Base-by-base conservation (phyloP, 2,329 filamentous ascomycete genomes). In the Chaetomium strumarium region DNA sequence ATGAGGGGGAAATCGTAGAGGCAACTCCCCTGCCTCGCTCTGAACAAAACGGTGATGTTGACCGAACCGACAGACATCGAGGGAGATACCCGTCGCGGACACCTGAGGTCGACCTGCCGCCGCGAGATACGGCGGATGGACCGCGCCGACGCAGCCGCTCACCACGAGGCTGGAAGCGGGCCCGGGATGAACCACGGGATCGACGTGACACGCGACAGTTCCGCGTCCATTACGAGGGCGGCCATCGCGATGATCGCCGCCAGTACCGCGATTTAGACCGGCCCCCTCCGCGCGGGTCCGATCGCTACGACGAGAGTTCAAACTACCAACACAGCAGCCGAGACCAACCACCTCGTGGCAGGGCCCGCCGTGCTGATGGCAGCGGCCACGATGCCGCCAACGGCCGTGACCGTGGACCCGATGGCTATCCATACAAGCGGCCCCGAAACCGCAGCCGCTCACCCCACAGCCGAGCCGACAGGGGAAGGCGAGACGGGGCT, bases 1-100 rank as follows among this genome's bases (percentile, higher is more conserved):
- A 89, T 72, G 88, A 95, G 73, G 89, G 90, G 74, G 90, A 95
- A 77, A 90, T 92, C 71, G 74, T 86, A 70, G 88, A 91, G 89
- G 88, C 89, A 93, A 88, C 86, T 88, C 85, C 86, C 84, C 82
- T 84, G 79, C 77, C 79, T 78, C 79, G 79, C 72, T 74, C 80
- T 79, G 82, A 84, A 80, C 80, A 83, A 85, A 84, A 76, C 81
- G 84, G 80, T 81, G 59, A 60, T 61, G 85, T 95, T 95, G 88
- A 95, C 89, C 87, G 86, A 82, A 83, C 78, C 79, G 81, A 86
- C 87, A 95, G 90, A 91, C 79, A 73, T 74, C 82, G 79, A 72
- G 76, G 72, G 69, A 80, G 76, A 77, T 67, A 73, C 63, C 77
- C 79, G 60, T 79, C 80, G 61, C 72, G 70, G 66, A 82, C 81